These are phyloP conservation scores for Bacterosira constricta DNA, from an alignment of 108 stramenopile species.

Conservation along the genomic window DNA sequence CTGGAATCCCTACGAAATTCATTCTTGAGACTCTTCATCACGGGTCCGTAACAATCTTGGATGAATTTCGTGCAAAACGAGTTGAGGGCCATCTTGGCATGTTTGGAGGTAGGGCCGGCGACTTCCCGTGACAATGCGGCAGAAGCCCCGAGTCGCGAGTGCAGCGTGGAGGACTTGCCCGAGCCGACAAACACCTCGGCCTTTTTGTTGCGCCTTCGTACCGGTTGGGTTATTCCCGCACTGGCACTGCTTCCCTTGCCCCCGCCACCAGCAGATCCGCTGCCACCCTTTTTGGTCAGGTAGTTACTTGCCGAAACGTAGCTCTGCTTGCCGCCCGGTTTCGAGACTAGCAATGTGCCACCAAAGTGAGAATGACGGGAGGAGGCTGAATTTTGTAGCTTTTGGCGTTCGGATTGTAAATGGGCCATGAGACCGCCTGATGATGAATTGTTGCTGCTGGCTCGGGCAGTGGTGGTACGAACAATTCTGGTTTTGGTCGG, in stretches of 20 bases:
- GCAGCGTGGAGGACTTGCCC: constrained; percentile 45
- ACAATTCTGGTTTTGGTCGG: constrained; percentile 10
- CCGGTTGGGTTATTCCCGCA: constrained; percentile 9
- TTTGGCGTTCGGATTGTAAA: constrained; percentile 62
- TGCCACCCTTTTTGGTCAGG: constrained; percentile 17
- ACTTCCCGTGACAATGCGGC: constrained; percentile 11
- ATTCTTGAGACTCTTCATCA: constrained; percentile 90
- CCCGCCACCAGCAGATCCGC: background rate
- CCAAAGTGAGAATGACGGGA: constrained; percentile 86
- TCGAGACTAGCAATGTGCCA: constrained; percentile 68
- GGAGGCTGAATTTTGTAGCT: constrained; percentile 32
- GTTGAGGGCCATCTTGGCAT: constrained; percentile 65
- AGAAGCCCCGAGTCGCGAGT: constrained; percentile 38
- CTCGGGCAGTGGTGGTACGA: constrained; percentile 11
- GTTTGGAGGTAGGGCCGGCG: constrained; percentile 52
- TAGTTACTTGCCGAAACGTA: constrained; percentile 54
- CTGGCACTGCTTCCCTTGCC: background rate
- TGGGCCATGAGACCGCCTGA: constrained; percentile 45
- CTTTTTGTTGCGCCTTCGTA: constrained; percentile 56
- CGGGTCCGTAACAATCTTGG: constrained; percentile 77
- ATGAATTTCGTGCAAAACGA: constrained; percentile 75
- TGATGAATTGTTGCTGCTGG: constrained; percentile 7
- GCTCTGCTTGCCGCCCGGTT: constrained; percentile 47
- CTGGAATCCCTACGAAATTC: constrained; percentile 89
- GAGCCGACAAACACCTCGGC: constrained; percentile 72